Percentiles rank a stretch among this genome's conserved stretches.
phyloP scores from a whole-genome alignment of 345 rosid genomes.

The Eucalyptus leucophloia region DNA sequence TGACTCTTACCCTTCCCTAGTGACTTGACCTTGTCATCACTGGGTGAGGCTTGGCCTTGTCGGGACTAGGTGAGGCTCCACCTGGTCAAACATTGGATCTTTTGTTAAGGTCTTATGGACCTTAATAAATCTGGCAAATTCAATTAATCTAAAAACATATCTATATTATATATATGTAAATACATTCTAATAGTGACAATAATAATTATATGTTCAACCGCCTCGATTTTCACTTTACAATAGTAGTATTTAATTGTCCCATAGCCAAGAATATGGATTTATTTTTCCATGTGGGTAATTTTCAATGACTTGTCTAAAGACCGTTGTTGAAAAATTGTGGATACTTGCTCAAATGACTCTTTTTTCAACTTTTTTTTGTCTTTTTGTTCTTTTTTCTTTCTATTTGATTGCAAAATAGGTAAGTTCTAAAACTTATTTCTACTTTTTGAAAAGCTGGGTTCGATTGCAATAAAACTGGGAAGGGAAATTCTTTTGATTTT shows the following conservation, averaged over 20 bases:
- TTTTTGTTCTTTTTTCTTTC: neutral
- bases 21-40: no score
- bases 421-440: neutral
- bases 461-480: neutral
- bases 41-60: no score
- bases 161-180: no score
- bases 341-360: neutral
- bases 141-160: neutral
- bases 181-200: no score
- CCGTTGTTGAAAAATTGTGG: neutral
- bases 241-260: neutral
- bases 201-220: neutral
- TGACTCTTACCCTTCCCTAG: no score
- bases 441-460: neutral
- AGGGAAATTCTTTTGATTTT: neutral
- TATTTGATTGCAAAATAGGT: neutral
- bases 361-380: neutral
- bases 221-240: neutral
- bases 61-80: rapidly evolving
- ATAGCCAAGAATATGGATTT: neutral
- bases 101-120: neutral
- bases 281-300: neutral
- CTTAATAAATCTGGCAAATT: neutral
- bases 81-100: rapidly evolving
- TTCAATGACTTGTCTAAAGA: neutral